These are phyloP conservation scores for Darksidea phi DNA, from an alignment of 495 filamentous ascomycete genomes.

Conservation along the genomic window DNA sequence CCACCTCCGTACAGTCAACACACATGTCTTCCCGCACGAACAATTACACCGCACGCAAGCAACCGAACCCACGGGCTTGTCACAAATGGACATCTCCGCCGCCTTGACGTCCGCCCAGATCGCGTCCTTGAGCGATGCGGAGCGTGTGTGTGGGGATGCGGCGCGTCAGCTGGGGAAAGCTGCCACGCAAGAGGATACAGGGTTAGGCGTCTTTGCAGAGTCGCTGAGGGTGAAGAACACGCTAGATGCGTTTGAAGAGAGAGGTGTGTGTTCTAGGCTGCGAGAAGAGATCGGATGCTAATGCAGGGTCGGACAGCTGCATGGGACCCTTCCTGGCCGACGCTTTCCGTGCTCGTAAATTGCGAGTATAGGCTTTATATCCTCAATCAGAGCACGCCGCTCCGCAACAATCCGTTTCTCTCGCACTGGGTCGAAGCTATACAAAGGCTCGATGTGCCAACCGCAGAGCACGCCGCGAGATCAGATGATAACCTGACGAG, in stretches of 20 bases:
- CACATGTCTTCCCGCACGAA: constrained; percentile 18
- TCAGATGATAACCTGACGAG: neutral
- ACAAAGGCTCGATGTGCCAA: constrained; percentile 15
- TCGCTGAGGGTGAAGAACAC: constrained; percentile 34
- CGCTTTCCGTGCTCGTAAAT: constrained; percentile 30
- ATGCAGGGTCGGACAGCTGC: constrained; percentile 9
- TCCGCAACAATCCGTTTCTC: constrained; percentile 45
- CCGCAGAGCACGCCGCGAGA: neutral
- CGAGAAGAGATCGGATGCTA: neutral
- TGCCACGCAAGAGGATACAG: neutral
- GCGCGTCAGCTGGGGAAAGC: neutral
- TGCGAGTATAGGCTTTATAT: constrained; percentile 37
- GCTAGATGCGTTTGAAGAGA: constrained; percentile 32
- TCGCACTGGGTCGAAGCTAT: constrained; percentile 48
- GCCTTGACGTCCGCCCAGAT: constrained; percentile 19
- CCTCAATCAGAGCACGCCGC: constrained; percentile 31
- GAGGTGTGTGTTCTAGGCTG: neutral
- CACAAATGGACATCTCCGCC: constrained; percentile 23
- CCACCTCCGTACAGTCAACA: neutral
- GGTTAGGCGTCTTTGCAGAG: constrained; percentile 22
- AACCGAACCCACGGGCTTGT: neutral
- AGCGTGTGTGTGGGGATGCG: constrained; percentile 4
- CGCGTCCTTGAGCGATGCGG: constrained; percentile 12
- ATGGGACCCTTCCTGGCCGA: constrained; percentile 5
- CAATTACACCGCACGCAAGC: neutral